These are phyloP conservation scores for Trichoderma atrobrunneum DNA, from an alignment of 2,329 filamentous ascomycete genomes.

Conservation along the genomic window DNA sequence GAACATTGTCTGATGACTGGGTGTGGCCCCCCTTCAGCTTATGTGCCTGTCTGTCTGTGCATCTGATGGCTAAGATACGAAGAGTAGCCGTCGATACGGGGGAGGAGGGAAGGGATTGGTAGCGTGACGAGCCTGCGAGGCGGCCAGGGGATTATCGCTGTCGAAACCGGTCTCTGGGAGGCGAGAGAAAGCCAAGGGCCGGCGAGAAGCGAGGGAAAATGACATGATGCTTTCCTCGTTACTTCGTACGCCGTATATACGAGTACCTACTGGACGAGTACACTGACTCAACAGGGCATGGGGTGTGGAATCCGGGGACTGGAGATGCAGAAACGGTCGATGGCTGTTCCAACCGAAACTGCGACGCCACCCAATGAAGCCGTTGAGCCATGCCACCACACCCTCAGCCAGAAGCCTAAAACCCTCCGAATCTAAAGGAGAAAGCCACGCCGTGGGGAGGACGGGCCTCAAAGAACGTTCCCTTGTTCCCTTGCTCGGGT, in stretches of 20 bases:
- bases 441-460: not conserved
- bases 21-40: not conserved
- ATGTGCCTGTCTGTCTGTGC: not conserved
- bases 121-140: not conserved
- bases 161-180: not conserved
- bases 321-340: not conserved
- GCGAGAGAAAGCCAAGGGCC: not conserved
- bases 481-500: not conserved
- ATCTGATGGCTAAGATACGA: not conserved
- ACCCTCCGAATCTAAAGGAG: not conserved
- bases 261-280: not conserved
- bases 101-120: not conserved
- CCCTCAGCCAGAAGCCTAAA: not conserved
- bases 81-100: not conserved
- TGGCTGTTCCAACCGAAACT: not conserved
- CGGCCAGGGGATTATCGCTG: not conserved
- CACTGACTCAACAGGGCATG: not conserved
- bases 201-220: not conserved
- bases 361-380: not conserved
- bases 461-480: not conserved
- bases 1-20: not conserved
- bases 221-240: not conserved
- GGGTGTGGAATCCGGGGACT: not conserved
- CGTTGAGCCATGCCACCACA: constrained; percentile 1
- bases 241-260: too few relatives aligned